phyloP scores from a whole-genome alignment of 768 basidiomycete species.

The Lanmaoa pseudosensibilis region DNA sequence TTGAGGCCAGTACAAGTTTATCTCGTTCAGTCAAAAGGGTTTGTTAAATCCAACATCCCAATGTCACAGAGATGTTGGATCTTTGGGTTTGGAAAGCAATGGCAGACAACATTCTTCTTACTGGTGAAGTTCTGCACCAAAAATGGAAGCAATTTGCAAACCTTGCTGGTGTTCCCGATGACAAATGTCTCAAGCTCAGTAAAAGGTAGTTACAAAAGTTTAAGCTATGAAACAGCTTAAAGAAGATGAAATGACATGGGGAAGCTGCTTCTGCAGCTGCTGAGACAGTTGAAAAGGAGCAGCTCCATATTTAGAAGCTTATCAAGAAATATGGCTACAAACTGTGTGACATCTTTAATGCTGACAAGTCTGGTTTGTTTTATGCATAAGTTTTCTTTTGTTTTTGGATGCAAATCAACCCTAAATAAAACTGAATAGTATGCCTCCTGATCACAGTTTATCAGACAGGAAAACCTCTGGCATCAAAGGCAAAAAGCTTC shows the following conservation, averaged over 20 bases:
- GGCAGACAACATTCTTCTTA: constrained; percentile 3
- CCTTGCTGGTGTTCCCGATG: not conserved
- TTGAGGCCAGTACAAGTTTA: constrained; percentile 8
- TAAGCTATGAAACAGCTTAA: not conserved
- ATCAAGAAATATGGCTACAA: constrained; percentile 27
- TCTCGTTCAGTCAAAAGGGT: not conserved
- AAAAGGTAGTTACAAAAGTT: not conserved
- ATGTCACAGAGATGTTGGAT: constrained; percentile 37
- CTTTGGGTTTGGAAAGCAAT: constrained; percentile 38
- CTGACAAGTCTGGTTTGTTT: constrained; percentile 38
- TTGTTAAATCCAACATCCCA: constrained; percentile 33
- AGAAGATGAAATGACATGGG: constrained; percentile 20
- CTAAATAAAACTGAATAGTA: not conserved
- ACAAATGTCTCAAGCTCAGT: not conserved
- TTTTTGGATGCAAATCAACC: not conserved
- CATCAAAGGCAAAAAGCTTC: constrained; percentile 1
- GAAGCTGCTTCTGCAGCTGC: constrained; percentile 34
- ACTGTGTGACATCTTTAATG: constrained; percentile 35
- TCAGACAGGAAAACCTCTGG: not conserved
- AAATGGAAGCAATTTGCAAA: constrained; percentile 34
- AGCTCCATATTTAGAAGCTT: constrained; percentile 24
- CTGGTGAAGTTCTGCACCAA: constrained; percentile 26
- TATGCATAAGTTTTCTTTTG: constrained; percentile 26
- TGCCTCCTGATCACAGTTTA: constrained; percentile 3
- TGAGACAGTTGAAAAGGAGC: constrained; percentile 28